A percentile compares a stretch with the other conserved stretches of the same genome.
phyloP scores from a whole-genome alignment of 2,329 filamentous ascomycete species.

The Neodidymelliopsis sp. region DNA sequence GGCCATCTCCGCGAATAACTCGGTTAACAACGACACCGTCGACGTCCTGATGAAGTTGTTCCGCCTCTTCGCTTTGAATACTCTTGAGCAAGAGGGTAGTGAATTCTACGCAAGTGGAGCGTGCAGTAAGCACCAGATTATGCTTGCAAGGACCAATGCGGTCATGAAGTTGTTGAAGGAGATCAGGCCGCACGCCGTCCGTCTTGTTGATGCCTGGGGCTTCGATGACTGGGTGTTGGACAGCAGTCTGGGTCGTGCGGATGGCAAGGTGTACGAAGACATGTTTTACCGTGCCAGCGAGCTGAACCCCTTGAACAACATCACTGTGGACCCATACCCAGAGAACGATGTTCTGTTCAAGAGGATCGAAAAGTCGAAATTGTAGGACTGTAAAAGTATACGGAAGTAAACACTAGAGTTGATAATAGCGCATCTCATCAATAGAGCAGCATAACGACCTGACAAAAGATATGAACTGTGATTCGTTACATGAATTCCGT shows the following conservation, averaged over 20 bases:
- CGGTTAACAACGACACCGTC: constrained; percentile 66
- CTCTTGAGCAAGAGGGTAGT: constrained; percentile 71
- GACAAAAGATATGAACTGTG: too few relatives aligned
- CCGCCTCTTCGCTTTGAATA: constrained; percentile 70
- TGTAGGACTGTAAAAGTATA: constrained; percentile 45
- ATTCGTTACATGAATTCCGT: background rate
- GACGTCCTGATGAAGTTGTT: constrained; percentile 70
- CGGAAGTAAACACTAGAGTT: background rate
- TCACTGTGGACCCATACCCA: constrained; percentile 77
- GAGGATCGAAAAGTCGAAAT: constrained; percentile 65
- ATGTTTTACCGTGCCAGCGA: constrained; percentile 76
- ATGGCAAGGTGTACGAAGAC: constrained; percentile 80
- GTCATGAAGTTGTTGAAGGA: constrained; percentile 75
- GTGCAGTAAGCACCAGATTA: constrained; percentile 75
- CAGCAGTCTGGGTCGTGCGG: constrained; percentile 71
- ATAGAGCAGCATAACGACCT: constrained; percentile 8
- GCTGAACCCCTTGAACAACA: constrained; percentile 75
- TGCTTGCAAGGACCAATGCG: constrained; percentile 69
- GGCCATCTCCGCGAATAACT: constrained; percentile 58
- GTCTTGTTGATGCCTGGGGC: constrained; percentile 76
- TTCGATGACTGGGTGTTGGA: constrained; percentile 83
- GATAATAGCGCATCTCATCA: background rate
- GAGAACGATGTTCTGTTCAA: constrained; percentile 67
- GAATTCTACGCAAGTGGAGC: constrained; percentile 77
- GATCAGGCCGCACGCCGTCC: constrained; percentile 75